Evolutionary conservation across 2,329 filamentous ascomycete species (phyloP), one percentile per base, ranked within the genome.

Genomic region (Aureobasidium sp.): DNA sequence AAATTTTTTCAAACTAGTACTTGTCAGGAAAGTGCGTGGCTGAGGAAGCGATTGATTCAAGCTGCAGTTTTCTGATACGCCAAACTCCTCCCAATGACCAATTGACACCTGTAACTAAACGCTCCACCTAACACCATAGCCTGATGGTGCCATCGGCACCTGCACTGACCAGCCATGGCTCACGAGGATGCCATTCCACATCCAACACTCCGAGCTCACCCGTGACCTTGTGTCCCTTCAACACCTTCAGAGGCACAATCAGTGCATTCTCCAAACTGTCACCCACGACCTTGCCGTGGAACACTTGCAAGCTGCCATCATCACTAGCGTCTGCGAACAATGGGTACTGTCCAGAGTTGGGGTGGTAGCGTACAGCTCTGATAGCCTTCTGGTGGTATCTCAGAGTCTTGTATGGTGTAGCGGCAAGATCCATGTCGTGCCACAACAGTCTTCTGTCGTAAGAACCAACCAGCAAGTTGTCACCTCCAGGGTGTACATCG

Each of bases 191-290:
- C 95, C 95, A 99, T 71, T 96, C 90, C 32, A 99, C 78, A 73
- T 96, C 93, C 80, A 97, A 81, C 16, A 97, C 92, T 66, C 94
- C 94, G 62, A 99, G 77, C 67, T 91, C 88, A 71, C 85, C 88
- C 71, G 89, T 88, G 3, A 97, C 86, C 75, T 88, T 89, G 77
- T 99, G 94, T 1, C 94, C 94, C 70, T 85, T 88, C 53, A 99
- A 81, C 70, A 96, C 91, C 81, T 97, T 99, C 65, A 99, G 82
- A 9, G 94, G 94, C 57, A 97, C 94, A 70, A 99, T 96, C 15
- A 88, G 95, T 7, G 94, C 92, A 71, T 96, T 96, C 78, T 96
- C 91, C 84, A 99, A 90, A 73, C 96, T 80, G 73, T 99, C 94
- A 64, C 87, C 91, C 34, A 95, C 91, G 32, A 97, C 93, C 76